Evolutionary conservation across 2,329 filamentous ascomycete genomes (phyloP).

Genomic region (Penicillium sp.): DNA sequence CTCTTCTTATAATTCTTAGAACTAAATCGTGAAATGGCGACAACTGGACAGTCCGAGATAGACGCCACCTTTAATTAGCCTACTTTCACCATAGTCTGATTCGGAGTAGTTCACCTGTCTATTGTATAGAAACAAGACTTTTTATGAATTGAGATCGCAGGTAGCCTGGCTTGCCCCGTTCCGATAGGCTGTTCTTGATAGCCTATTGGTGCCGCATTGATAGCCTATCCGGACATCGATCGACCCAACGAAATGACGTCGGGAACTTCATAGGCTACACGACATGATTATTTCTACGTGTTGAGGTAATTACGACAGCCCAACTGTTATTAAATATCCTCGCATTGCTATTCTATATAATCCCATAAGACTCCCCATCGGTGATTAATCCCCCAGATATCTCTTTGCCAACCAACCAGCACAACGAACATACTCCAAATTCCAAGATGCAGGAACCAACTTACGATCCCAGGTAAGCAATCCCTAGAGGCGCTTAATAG

Average conservation of each 20-base stretch:
- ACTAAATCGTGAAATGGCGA: no score
- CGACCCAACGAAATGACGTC: not conserved
- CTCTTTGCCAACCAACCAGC: not conserved
- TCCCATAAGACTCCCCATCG: not conserved
- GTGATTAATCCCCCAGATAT: not conserved
- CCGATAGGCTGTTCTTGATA: constrained; percentile 1
- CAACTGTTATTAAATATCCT: no score
- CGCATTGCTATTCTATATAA: not conserved
- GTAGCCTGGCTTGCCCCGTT: not conserved
- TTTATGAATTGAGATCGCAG: no score
- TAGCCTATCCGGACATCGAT: constrained; percentile 6
- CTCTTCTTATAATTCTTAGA: no score
- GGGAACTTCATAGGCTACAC: not conserved
- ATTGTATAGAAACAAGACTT: no score
- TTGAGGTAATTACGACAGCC: no score
- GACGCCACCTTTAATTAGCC: no score
- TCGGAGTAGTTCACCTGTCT: no score
- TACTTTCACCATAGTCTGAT: no score
- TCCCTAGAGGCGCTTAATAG: no score
- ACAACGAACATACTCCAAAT: not conserved
- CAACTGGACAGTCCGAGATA: no score
- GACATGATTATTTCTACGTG: no score
- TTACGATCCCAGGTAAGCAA: constrained; percentile 20
- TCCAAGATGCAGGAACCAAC: constrained; percentile 22
- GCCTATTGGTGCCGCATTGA: constrained; percentile 7